Evolutionary conservation across 176 grass and related monocot genomes (phyloP), one percentile per base, ranked within the genome.

Genomic region (Saccharum officinarum): DNA sequence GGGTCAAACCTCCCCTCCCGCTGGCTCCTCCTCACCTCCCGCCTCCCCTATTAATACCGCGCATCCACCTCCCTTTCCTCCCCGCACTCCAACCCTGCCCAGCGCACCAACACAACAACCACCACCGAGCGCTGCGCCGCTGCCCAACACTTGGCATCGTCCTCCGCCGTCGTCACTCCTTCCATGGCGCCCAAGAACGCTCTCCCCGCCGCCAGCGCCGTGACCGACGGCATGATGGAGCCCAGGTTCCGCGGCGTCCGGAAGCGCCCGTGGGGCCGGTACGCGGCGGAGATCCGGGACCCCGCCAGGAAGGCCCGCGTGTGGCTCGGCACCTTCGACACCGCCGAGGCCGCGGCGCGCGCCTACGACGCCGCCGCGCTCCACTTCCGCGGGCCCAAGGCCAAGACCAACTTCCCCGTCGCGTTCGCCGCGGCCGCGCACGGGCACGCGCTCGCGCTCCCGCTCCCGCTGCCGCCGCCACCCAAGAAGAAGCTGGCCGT

Each of bases 281-380:
- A 93, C 64, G 95, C 95, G 75, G 95, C 95, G 46, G 95, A 97
- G 86, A 97, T 97, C 86, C 90, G 92, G 36, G 92, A 97, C 76
- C 95, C 95, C 1, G 85, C 69, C 1, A 88, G 84, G 87, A 95
- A 95, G 87, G 88, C 86, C 1, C 92, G 95, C 39, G 92, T 95
- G 42, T 98, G 96, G 96, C 91, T 98, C n/a, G 96, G 96, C 66
- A 98, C 96, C 72, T 98, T 94, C 81, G 92, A 98, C 86, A 92
- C 96, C 44, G 93, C 96, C 76, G 93, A 98, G 70, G 88, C 89
- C 36, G 96, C 96, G 0, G 96, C 96, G 22, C 84, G 86, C 33
- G 96, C 96, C 16, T 98, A 98, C 80, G 93, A 98, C 81, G 67
- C 75, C 25, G 93, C 96, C 12, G 91, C 96, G 60, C 82, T 95